Evolutionary conservation across 768 basidiomycete species (phyloP).

Genomic region (button mushroom (Agaricus bisporus)): DNA sequence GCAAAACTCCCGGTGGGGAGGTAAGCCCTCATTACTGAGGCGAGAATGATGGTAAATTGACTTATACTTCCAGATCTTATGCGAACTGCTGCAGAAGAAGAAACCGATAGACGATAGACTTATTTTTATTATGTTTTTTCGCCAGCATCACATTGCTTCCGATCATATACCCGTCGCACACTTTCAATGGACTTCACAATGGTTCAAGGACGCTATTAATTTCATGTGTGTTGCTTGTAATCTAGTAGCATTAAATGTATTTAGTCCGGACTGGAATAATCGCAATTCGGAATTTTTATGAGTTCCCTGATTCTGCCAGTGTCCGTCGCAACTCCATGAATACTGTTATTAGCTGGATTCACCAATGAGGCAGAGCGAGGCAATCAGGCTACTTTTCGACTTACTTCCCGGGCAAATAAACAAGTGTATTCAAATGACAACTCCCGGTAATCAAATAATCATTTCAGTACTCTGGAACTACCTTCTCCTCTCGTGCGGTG

Average conservation of each 20-base stretch:
- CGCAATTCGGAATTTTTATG: too few relatives aligned
- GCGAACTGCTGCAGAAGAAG: conserved; percentile 5
- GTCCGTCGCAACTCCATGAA: too few relatives aligned
- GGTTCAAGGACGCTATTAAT: too few relatives aligned
- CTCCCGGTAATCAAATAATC: background rate
- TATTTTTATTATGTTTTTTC: background rate
- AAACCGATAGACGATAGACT: background rate
- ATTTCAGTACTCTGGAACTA: background rate
- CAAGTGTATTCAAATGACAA: background rate
- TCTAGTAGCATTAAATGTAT: too few relatives aligned
- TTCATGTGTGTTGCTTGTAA: background rate
- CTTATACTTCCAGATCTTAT: background rate
- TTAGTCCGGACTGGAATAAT: too few relatives aligned
- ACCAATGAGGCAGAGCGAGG: too few relatives aligned
- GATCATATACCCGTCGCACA: too few relatives aligned
- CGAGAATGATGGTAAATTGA: background rate
- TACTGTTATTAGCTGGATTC: too few relatives aligned
- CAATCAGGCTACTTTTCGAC: background rate
- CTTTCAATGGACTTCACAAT: too few relatives aligned
- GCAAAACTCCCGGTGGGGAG: conserved; percentile 68
- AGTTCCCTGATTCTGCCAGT: too few relatives aligned
- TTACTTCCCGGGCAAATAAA: background rate
- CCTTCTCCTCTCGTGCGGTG: background rate
- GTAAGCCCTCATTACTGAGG: conserved; percentile 28
- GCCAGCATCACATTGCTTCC: too few relatives aligned